Evolutionary conservation across 257 asterid species (phyloP).

Genomic region (Leptodermis oblonga): DNA sequence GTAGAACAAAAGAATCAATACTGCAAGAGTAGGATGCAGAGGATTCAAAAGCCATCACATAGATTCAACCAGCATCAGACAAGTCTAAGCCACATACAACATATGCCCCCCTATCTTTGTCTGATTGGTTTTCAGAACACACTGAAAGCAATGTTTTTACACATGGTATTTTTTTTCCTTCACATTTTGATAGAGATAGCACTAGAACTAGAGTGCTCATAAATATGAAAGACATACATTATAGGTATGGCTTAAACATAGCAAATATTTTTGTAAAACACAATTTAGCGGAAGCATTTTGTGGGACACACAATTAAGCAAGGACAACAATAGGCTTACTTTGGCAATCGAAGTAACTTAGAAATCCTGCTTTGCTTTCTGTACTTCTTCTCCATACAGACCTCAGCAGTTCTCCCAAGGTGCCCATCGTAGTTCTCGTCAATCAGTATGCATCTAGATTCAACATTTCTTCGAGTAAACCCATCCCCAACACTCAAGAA

Average conservation of each 20-base stretch:
- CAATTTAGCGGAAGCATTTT: neutral
- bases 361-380: neutral
- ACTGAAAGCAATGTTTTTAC: neutral
- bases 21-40: neutral
- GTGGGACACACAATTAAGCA: neutral
- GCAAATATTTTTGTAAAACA: neutral
- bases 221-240: neutral
- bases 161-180: neutral
- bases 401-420: neutral
- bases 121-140: neutral
- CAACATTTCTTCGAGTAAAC: conserved; percentile 6
- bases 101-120: neutral
- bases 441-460: conserved; percentile 15
- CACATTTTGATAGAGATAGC: neutral
- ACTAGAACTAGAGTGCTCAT: too few relatives aligned
- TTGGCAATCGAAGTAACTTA: neutral
- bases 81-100: neutral
- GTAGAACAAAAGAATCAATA: neutral
- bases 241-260: neutral
- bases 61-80: neutral
- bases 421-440: conserved; percentile 1
- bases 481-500: neutral
- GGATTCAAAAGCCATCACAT: neutral
- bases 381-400: neutral
- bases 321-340: neutral